Conservation (phyloP, 768 basidiomycete species). For the Boletus subcaerulescens region DNA sequence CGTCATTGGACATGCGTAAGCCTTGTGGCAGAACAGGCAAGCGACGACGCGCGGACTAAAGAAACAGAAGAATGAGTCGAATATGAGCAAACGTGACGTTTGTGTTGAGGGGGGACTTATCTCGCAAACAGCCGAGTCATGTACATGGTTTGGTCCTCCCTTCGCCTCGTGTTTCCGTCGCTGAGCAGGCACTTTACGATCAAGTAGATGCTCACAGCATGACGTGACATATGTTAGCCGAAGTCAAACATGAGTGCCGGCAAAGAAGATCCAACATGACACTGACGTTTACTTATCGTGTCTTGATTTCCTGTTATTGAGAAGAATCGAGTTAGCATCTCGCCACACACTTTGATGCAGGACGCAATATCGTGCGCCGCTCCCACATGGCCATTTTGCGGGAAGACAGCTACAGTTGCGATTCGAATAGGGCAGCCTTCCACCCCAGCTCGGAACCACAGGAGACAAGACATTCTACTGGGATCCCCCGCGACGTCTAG, state of each 20-base stretch:
- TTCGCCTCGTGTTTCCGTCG: conserved; percentile 20
- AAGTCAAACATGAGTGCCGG: neutral
- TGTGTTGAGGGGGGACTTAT: neutral
- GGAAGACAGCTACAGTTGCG: neutral
- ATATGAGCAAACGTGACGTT: neutral
- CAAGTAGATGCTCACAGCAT: conserved; percentile 1
- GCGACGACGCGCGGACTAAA: conserved; percentile 4
- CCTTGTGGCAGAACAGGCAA: conserved; percentile 15
- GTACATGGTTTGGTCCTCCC: neutral
- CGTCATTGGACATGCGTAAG: conserved; percentile 23
- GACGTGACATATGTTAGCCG: neutral
- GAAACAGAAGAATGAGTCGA: neutral
- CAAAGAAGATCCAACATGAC: neutral
- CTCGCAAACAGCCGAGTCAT: neutral
- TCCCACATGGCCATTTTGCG: neutral
- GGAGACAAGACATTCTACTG: neutral
- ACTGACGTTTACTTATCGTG: neutral
- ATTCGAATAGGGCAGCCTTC: neutral
- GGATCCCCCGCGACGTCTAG: neutral
- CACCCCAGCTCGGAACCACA: neutral
- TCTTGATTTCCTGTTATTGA: neutral
- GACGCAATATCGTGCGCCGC: neutral
- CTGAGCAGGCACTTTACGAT: neutral
- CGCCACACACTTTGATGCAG: neutral
- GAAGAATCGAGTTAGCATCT: conserved; percentile 8